These are phyloP conservation scores for Syzygium oleosum DNA, from an alignment of 345 rosid species.

Conservation along the genomic window DNA sequence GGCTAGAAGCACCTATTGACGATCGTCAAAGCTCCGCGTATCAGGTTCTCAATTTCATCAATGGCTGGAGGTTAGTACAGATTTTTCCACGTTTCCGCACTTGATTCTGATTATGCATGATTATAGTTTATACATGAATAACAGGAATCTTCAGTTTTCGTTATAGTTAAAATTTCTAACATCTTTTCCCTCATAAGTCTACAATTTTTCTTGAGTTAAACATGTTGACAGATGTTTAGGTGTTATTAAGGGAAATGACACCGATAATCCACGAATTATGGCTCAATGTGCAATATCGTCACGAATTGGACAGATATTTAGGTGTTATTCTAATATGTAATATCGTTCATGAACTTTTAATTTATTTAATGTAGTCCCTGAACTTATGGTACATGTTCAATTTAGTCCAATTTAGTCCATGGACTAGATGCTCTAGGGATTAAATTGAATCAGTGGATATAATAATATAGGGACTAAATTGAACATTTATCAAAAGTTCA, in stretches of 20 bases:
- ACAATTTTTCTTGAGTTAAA: background rate
- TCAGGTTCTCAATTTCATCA: too few relatives aligned
- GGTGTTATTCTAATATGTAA: fast-evolving
- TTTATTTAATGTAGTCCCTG: fast-evolving
- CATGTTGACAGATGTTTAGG: background rate
- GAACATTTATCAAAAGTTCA: background rate
- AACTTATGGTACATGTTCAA: too few relatives aligned
- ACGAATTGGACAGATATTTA: too few relatives aligned
- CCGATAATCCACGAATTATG: background rate
- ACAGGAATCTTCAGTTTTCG: too few relatives aligned
- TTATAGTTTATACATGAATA: too few relatives aligned
- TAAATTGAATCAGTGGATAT: background rate
- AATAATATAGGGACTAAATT: too few relatives aligned
- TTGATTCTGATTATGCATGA: too few relatives aligned
- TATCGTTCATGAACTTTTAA: background rate
- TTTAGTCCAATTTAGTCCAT: fast-evolving
- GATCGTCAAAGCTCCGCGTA: too few relatives aligned
- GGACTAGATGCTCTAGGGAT: background rate
- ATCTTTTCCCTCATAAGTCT: background rate
- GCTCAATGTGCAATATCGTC: background rate
- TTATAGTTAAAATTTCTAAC: too few relatives aligned
- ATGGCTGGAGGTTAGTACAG: too few relatives aligned
- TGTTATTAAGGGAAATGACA: background rate
- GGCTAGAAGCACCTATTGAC: too few relatives aligned
- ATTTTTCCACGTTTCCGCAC: too few relatives aligned